Evolutionary conservation across 108 stramenopile species (phyloP).

Genomic region (Parietichytrium sp.): DNA sequence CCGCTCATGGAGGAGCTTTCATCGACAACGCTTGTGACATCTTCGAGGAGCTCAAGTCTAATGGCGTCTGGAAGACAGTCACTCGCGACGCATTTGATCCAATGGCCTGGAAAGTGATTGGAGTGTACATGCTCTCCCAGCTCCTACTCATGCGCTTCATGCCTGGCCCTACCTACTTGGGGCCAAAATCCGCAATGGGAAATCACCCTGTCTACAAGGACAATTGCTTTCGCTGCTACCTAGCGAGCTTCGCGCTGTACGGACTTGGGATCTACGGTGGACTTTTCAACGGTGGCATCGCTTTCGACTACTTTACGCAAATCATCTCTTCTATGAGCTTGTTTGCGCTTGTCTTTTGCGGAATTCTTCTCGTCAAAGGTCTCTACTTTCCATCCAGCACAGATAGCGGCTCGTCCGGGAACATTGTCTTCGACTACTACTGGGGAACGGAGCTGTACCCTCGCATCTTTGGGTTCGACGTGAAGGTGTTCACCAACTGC

Average conservation of each 20-base stretch:
- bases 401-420: constrained; percentile 80
- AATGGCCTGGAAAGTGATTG: constrained; percentile 66
- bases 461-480: constrained; percentile 82
- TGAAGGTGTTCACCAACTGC: constrained; percentile 97
- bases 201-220: constrained; percentile 74
- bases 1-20: background rate
- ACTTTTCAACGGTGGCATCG: constrained; percentile 56
- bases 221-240: constrained; percentile 67
- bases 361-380: constrained; percentile 81
- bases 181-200: constrained; percentile 66
- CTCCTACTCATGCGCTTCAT: constrained; percentile 71
- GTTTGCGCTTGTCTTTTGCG: constrained; percentile 84
- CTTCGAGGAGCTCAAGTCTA: background rate
- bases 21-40: constrained; percentile 1
- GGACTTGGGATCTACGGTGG: background rate
- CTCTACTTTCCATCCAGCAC: constrained; percentile 72
- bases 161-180: constrained; percentile 71
- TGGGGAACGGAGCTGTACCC: constrained; percentile 99
- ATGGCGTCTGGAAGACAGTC: constrained; percentile 34
- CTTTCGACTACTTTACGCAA: constrained; percentile 76
- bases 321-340: constrained; percentile 79
- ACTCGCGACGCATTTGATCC: constrained; percentile 58
- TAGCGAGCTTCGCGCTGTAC: constrained; percentile 49
- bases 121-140: constrained; percentile 72
- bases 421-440: constrained; percentile 84